Conservation (phyloP, 2,329 filamentous ascomycete genomes). For the Penicillium nordicum region DNA sequence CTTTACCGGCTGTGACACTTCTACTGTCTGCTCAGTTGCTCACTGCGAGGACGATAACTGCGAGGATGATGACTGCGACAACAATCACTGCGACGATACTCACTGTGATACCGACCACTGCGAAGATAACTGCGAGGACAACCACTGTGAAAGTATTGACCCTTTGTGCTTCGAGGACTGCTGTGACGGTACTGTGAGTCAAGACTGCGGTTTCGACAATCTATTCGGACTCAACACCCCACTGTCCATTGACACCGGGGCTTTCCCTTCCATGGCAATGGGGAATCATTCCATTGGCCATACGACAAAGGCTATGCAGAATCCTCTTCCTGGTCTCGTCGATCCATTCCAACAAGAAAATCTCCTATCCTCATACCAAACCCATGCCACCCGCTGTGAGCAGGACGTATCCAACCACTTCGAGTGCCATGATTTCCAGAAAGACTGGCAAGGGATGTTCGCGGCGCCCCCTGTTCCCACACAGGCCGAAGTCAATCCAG, state of each 20-base stretch:
- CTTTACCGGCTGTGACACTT: constrained; percentile 40
- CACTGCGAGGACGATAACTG: constrained; percentile 29
- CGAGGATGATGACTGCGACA: constrained; percentile 14
- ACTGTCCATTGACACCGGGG: constrained; percentile 28
- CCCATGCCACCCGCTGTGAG: constrained; percentile 23
- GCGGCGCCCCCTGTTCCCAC: constrained; percentile 22
- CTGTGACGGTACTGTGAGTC: constrained; percentile 22
- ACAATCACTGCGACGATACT: constrained; percentile 1
- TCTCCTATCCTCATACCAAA: constrained; percentile 25
- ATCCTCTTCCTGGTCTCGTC: constrained; percentile 14
- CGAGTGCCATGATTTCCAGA: constrained; percentile 30
- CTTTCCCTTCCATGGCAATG: constrained; percentile 25
- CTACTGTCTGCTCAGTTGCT: constrained; percentile 36
- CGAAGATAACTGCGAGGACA: neutral
- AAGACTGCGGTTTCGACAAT: constrained; percentile 31
- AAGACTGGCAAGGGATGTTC: constrained; percentile 26
- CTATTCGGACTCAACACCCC: constrained; percentile 33
- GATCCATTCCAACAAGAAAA: constrained; percentile 22
- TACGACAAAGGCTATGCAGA: constrained; percentile 20
- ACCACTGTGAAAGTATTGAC: constrained; percentile 30
- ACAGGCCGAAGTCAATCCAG: constrained; percentile 33
- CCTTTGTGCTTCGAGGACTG: constrained; percentile 41
- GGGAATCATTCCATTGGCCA: constrained; percentile 18
- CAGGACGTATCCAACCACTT: constrained; percentile 28
- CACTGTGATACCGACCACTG: constrained; percentile 5